phyloP scores from a whole-genome alignment of 2,329 filamentous ascomycete genomes.

The Pseudocercospora crystallina region DNA sequence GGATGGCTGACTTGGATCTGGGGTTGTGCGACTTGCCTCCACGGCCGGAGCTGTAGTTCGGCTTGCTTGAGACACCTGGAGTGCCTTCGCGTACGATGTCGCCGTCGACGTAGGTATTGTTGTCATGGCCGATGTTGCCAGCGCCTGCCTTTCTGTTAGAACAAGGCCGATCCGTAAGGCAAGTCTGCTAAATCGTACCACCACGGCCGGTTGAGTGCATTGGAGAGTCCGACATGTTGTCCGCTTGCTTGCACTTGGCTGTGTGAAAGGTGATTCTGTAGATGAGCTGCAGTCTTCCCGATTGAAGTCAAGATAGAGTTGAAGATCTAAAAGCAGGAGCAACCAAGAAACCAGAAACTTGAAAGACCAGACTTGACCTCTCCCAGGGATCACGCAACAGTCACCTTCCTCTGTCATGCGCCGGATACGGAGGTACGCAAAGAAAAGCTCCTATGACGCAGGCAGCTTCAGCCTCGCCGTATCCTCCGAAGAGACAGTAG shows the following conservation, averaged over 20 bases:
- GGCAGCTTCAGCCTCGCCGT: not conserved
- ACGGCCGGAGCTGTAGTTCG: slow-evolving; percentile 41
- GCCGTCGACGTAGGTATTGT: slow-evolving; percentile 46
- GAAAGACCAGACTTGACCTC: not conserved
- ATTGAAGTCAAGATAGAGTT: not conserved
- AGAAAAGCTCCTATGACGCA: not conserved
- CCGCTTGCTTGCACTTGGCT: slow-evolving; percentile 2
- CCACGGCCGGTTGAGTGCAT: slow-evolving; percentile 57
- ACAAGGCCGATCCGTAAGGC: not conserved
- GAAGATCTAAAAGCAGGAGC: not conserved
- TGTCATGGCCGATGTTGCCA: slow-evolving; percentile 58
- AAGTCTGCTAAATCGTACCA: slow-evolving; percentile 35
- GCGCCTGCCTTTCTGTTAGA: slow-evolving; percentile 46
- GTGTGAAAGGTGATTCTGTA: not conserved
- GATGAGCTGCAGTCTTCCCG: not conserved
- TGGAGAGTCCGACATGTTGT: slow-evolving; percentile 19
- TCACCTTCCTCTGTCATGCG: slow-evolving; percentile 1
- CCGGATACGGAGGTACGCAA: not conserved
- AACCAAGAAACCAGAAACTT: too few species aligned
- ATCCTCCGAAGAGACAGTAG: not conserved
- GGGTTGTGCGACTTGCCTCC: slow-evolving; percentile 36
- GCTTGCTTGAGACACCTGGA: slow-evolving; percentile 38
- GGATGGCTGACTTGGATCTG: slow-evolving; percentile 34
- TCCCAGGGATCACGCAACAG: not conserved
- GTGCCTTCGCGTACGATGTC: slow-evolving; percentile 48